Percentiles rank a stretch among this genome's conserved stretches.
Evolutionary conservation across 805 yeast genomes (phyloP).

Genomic region (Pichia heedii): DNA sequence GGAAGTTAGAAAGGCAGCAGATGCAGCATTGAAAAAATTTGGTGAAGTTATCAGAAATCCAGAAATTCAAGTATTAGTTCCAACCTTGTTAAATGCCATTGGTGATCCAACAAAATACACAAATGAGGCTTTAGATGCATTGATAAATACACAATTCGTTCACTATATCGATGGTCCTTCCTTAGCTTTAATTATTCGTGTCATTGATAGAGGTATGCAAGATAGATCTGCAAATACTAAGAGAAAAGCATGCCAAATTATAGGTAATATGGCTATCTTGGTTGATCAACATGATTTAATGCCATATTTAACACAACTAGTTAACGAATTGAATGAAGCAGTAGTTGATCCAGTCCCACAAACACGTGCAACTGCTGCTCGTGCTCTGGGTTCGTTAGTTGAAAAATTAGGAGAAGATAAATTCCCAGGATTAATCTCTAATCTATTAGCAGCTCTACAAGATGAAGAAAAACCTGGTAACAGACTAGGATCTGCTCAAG

Average conservation of each 20-base stretch:
- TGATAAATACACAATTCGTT: constrained; percentile 86
- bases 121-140: constrained; percentile 75
- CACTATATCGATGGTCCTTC: constrained; percentile 99
- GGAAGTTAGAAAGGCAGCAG: constrained; percentile 95
- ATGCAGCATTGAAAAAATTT: constrained; percentile 74
- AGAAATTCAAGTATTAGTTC: constrained; percentile 88
- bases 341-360: constrained; percentile 99
- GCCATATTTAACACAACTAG: constrained; percentile 73
- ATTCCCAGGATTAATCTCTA: constrained; percentile 85
- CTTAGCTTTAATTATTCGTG: constrained; percentile 87
- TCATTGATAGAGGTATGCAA: constrained; percentile 88
- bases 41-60: constrained; percentile 98
- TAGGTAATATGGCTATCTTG: constrained; percentile 95
- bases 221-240: constrained; percentile 92
- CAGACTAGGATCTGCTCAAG: constrained; percentile 95
- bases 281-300: constrained; percentile 80
- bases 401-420: constrained; percentile 94
- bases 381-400: constrained; percentile 93
- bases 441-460: constrained; percentile 62
- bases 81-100: constrained; percentile 79
- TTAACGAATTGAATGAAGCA: constrained; percentile 78
- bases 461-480: constrained; percentile 81
- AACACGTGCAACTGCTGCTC: constrained; percentile 94
- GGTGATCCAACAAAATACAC: constrained; percentile 93
- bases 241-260: constrained; percentile 93